Base-by-base conservation (phyloP, 768 basidiomycete species). In the Polyporus arcularius region DNA sequence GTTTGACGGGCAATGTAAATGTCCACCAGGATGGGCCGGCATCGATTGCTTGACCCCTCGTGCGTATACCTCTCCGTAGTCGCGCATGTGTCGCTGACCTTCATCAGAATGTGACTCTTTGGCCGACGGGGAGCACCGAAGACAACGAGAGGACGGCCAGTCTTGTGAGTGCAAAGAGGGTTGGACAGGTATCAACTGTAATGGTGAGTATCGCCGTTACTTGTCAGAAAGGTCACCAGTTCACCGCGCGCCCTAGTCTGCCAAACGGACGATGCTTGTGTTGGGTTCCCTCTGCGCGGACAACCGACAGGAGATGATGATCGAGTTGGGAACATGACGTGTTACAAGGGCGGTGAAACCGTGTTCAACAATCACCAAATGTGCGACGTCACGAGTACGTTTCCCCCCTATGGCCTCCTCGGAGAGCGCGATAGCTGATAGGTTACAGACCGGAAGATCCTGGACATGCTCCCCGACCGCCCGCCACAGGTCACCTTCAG, bases 281-380 rank as follows among this genome's bases (percentile, higher is more conserved):
- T 80, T 9, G 86, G 83, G 1, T 95, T 99, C 71, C 88, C 92
- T 3, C 79, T 94, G 26, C 78, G 70, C 0, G 82, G 80, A 51
- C 73, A 70, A 14, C 70, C 80, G 7, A 73, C 69, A 26, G 70
- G 70, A 14, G 68, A 73, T n/a, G 78, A 76, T 10, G 77, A 76
- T 26, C 62, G 71, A 5, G 68, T 72, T 1, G 73, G 74, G 32
- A 88, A 90, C 65, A 96, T 98, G 89, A 92, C 93, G 1, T 98
- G 97, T 72, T 96, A 97, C 81, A 90, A 82, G 56, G 92, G 92
- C 43, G 97, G 97, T 26, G 84, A 90, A 71, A 96, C 94, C 0
- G 90, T 99, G n/a, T 90, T 92, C 73, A 89, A 85, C 72, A 95
- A 97, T 65, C 94, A 95, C 74, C 96, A 99, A 73, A 94, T 97